phyloP scores from a whole-genome alignment of 306 rosid genomes.

The Vachellia collinsii region DNA sequence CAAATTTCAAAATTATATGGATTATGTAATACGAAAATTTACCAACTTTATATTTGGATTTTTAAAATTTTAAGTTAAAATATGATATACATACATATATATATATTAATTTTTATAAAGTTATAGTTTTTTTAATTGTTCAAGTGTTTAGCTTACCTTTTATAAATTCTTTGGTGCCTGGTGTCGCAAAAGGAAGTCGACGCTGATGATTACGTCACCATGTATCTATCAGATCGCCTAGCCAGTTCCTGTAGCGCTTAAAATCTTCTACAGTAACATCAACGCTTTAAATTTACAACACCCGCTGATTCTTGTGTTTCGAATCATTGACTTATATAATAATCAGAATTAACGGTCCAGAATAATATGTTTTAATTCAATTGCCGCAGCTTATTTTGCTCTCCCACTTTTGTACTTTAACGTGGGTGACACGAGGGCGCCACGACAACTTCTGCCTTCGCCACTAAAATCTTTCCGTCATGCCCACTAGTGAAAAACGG shows the following conservation, averaged over 20 bases:
- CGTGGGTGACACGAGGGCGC: background rate
- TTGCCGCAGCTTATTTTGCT: background rate
- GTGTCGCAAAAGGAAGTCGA: background rate
- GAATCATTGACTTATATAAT: background rate
- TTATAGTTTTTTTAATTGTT: background rate
- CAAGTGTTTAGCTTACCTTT: background rate
- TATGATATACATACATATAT: too few relatives aligned
- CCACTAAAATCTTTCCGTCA: slow-evolving; percentile 3
- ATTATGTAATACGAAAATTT: too few relatives aligned
- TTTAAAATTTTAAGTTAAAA: too few relatives aligned
- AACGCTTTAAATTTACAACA: background rate
- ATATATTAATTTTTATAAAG: too few relatives aligned
- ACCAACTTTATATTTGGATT: too few relatives aligned
- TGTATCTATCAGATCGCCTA: slow-evolving; percentile 25
- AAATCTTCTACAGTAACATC: background rate
- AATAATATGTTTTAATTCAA: background rate
- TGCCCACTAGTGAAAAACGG: slow-evolving; percentile 10
- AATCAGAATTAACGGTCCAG: background rate
- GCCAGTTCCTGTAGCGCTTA: background rate
- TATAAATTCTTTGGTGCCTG: background rate
- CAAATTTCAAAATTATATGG: background rate
- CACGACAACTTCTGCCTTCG: background rate
- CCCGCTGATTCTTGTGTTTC: too few relatives aligned
- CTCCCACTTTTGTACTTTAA: background rate
- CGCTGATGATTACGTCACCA: background rate